Conservation (phyloP, 148 eudicot species). For the Pouteria glomerata region DNA sequence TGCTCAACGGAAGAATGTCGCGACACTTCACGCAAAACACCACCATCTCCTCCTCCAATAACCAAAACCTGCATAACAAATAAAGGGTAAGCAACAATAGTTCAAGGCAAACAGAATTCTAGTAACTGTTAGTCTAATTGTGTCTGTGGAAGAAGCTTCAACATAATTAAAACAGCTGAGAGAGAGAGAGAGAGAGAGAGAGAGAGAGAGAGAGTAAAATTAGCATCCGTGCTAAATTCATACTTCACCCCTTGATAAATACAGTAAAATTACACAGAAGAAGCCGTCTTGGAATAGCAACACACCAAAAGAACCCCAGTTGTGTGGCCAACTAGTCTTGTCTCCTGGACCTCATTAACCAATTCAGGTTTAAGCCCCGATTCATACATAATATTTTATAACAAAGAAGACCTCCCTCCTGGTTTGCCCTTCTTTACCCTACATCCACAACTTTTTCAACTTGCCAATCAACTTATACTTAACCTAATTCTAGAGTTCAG, state of each 20-base stretch:
- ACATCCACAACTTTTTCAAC: background rate
- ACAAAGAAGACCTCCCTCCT: background rate
- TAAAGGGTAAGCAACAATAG: conserved; percentile 11
- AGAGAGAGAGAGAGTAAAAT: background rate
- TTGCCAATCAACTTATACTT: background rate
- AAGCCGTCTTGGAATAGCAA: background rate
- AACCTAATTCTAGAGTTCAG: background rate
- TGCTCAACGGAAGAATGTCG: conserved; percentile 86
- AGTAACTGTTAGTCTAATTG: background rate
- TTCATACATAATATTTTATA: background rate
- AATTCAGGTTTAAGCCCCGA: background rate
- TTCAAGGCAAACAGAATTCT: background rate
- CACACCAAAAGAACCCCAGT: background rate
- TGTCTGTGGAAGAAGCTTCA: background rate
- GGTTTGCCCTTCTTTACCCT: background rate
- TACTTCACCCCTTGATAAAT: background rate
- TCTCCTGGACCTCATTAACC: background rate
- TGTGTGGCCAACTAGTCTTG: background rate
- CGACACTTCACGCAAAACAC: conserved; percentile 91
- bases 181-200: too few relatives aligned
- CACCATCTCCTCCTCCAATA: conserved; percentile 99
- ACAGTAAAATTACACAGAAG: background rate
- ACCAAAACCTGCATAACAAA: conserved; percentile 63
- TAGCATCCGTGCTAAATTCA: background rate
- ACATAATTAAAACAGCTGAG: background rate